Evolutionary conservation across 2,329 filamentous ascomycete species (phyloP), one percentile per base, ranked within the genome.

Genomic region (Graphilbum ipis-grandicollis): DNA sequence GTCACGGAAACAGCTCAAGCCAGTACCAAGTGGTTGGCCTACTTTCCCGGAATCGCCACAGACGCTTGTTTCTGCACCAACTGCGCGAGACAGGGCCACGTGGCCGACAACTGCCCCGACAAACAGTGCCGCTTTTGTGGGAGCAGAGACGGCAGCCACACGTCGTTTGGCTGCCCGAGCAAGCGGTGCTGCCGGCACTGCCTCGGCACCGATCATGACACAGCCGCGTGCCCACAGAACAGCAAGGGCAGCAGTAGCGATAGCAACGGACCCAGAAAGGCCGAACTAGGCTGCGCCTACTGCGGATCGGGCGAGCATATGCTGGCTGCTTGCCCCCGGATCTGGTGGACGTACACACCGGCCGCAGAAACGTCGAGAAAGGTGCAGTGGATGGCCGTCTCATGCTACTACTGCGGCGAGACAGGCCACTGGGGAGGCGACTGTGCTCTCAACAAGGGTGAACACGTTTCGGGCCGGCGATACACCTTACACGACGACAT

Each of bases 301-400:
- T 39, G 37, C 22, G 28, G 25, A 7, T 39, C 37, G 6, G 1
- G 3, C 5, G n/a, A 5, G 5, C 37, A 39, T 35, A 10, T 19
- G 9, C 12, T 35, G 13, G 22, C 10, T 7, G 17, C 22, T n/a
- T 45, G 43, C 23, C 37, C 40, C 67, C 47, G 50, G 53, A 19
- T 76, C 19, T 82, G 74, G 74, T 60, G 66, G 39, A 71, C 62
- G 15, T 76, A 66, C 48, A 51, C 55, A 12, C 60, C 59, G 2
- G 51, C 55, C 13, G 46, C 54, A 9, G 48, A 54, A 14, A 52
- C 52, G 13, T 54, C 62, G 34, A 58, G 56, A 39, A 70, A 60
- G 41, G 68, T 75, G 29, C 54, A 54, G 34, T 50, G 52, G 22
- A 59, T 78, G 17, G 59, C 60, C 0, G 53, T 60, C 1, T 66